These are phyloP conservation scores for Melaleuca quinquenervia DNA, from an alignment of 345 rosid species.

Conservation along the genomic window DNA sequence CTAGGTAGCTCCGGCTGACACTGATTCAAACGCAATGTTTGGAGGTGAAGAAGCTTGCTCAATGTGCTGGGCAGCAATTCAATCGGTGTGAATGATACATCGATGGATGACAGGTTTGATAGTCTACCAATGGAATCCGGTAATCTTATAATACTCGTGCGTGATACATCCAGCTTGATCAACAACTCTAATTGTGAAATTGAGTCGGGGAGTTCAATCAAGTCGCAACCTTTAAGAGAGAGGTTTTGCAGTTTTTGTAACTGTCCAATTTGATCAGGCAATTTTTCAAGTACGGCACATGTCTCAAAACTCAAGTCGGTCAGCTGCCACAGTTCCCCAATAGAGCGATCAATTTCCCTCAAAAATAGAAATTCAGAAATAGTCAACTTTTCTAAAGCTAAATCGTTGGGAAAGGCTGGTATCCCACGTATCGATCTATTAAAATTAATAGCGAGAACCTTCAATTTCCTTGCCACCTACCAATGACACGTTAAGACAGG, in stretches of 20 bases:
- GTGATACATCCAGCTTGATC: fast-evolving
- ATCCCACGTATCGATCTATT: too few species aligned
- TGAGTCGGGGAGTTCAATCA: not conserved
- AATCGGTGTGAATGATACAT: not conserved
- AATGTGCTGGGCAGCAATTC: fast-evolving
- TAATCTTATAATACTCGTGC: fast-evolving
- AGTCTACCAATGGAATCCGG: not conserved
- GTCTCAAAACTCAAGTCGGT: not conserved
- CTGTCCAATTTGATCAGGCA: not conserved
- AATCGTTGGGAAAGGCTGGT: not conserved
- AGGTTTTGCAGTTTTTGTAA: fast-evolving
- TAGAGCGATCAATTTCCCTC: not conserved
- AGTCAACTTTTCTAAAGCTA: not conserved
- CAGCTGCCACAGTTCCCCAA: not conserved
- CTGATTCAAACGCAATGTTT: fast-evolving
- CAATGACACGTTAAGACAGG: too few species aligned
- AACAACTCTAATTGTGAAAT: fast-evolving
- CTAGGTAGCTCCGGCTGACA: not conserved
- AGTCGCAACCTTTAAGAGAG: fast-evolving
- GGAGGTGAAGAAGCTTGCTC: not conserved
- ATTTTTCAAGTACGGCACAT: fast-evolving
- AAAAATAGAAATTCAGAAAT: fast-evolving
- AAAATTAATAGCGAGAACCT: too few species aligned
- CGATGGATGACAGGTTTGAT: fast-evolving
- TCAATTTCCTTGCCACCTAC: not conserved